Conservation (phyloP, 495 filamentous ascomycete species). For the Lophiostoma macrostomum region DNA sequence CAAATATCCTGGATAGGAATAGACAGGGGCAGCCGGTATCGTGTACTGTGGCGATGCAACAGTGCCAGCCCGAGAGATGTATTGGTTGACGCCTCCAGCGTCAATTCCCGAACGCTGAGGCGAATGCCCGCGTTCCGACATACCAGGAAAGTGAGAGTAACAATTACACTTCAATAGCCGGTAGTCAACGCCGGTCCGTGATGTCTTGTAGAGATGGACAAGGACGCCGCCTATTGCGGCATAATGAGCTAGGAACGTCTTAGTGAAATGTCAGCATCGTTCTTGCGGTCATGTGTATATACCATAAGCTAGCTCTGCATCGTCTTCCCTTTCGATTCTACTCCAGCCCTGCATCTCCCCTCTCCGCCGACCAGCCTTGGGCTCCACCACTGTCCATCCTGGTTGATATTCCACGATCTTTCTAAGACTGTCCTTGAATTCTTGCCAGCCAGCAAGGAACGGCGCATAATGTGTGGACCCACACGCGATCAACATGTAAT, state of each 20-base stretch:
- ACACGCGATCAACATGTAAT: conserved; percentile 20
- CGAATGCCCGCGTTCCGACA: conserved; percentile 11
- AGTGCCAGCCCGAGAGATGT: neutral
- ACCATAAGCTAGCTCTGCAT: conserved; percentile 28
- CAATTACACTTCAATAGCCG: conserved; percentile 23
- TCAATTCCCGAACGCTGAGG: conserved; percentile 18
- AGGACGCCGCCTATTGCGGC: neutral
- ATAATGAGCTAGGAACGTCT: conserved; percentile 5
- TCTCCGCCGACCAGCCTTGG: neutral
- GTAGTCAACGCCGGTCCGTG: conserved; percentile 4
- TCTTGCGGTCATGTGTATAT: too few species aligned
- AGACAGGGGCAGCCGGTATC: neutral
- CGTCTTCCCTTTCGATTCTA: conserved; percentile 10
- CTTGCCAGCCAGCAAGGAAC: conserved; percentile 18
- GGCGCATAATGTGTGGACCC: conserved; percentile 8
- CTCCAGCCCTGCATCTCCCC: conserved; percentile 22
- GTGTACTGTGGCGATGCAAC: neutral
- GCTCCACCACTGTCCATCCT: conserved; percentile 24
- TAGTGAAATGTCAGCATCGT: too few species aligned
- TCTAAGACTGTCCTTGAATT: conserved; percentile 30
- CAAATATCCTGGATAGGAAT: conserved; percentile 5
- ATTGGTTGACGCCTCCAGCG: conserved; percentile 1
- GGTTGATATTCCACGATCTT: conserved; percentile 15
- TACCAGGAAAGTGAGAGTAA: conserved; percentile 7
- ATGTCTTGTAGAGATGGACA: conserved; percentile 23